phyloP scores from a whole-genome alignment of 2,329 filamentous ascomycete species.

The Neofusicoccum kwambonambiense region DNA sequence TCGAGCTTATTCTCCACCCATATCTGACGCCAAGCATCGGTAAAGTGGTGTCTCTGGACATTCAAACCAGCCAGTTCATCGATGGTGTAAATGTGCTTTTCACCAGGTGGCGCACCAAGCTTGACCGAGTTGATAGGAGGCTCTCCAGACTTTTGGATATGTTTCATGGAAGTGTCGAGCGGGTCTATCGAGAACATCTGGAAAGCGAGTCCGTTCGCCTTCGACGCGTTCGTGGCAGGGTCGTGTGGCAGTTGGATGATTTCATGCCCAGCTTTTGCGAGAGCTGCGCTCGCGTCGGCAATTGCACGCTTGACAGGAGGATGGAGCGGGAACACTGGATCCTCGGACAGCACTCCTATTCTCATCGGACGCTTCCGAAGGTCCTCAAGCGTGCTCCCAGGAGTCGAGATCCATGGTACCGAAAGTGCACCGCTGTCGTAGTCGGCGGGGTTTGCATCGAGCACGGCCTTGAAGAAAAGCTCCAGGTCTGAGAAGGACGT shows the following conservation, averaged over 20 bases:
- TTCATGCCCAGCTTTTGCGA: constrained; percentile 47
- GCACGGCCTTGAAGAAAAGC: constrained; percentile 54
- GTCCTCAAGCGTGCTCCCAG: not conserved
- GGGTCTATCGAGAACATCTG: constrained; percentile 9
- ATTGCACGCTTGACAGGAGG: constrained; percentile 37
- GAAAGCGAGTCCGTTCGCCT: not conserved
- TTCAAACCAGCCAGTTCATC: constrained; percentile 46
- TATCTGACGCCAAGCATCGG: constrained; percentile 43
- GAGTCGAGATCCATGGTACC: constrained; percentile 45
- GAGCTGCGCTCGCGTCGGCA: constrained; percentile 37
- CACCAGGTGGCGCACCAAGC: not conserved
- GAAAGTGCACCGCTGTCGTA: constrained; percentile 42
- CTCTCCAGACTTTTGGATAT: constrained; percentile 6
- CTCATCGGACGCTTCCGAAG: constrained; percentile 16
- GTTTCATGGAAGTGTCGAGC: not conserved
- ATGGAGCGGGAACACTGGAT: constrained; percentile 6
- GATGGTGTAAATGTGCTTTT: constrained; percentile 24
- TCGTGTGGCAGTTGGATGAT: constrained; percentile 29
- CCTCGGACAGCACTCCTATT: constrained; percentile 7
- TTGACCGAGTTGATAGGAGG: not conserved
- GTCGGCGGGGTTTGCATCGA: constrained; percentile 55
- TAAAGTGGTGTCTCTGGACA: constrained; percentile 35
- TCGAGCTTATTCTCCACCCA: constrained; percentile 49
- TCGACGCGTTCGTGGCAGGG: not conserved
- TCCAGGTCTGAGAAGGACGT: constrained; percentile 53